Evolutionary conservation across 148 eudicot species (phyloP).

Genomic region (Agrostemma githago): DNA sequence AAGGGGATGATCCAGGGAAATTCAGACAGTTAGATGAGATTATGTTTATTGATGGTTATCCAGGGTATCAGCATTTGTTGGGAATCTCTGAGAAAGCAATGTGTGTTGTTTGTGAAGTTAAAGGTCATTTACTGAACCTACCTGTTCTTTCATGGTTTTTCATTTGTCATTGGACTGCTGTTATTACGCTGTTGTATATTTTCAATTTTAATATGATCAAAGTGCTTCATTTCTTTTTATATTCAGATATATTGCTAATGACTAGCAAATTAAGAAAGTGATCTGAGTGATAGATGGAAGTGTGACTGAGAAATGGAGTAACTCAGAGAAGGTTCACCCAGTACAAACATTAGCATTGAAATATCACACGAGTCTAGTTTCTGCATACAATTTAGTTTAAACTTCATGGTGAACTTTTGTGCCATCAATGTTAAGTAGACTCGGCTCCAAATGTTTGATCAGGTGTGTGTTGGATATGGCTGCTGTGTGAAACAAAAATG

Average conservation of each 20-base stretch:
- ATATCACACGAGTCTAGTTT: not conserved
- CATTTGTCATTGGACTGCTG: not conserved
- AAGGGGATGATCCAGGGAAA: conserved; percentile 81
- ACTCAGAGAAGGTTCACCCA: not conserved
- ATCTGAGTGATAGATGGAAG: not conserved
- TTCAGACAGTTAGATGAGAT: conserved; percentile 95
- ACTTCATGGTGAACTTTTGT: not conserved
- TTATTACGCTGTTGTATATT: not conserved
- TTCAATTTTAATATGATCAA: not conserved
- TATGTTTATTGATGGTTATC: conserved; percentile 61
- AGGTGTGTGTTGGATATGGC: not conserved
- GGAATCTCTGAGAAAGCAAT: conserved; percentile 64
- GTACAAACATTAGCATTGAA: not conserved
- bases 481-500: not conserved
- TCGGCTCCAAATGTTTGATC: not conserved
- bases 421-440: not conserved
- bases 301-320: not conserved
- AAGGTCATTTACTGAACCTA: conserved; percentile 43
- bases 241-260: not conserved
- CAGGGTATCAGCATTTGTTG: conserved; percentile 65
- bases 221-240: not conserved
- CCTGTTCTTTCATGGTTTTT: not conserved
- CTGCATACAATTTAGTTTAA: not conserved
- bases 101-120: conserved; percentile 79
- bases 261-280: not conserved